Conservation (phyloP, 805 yeast species). For the Candida golubevii region DNA sequence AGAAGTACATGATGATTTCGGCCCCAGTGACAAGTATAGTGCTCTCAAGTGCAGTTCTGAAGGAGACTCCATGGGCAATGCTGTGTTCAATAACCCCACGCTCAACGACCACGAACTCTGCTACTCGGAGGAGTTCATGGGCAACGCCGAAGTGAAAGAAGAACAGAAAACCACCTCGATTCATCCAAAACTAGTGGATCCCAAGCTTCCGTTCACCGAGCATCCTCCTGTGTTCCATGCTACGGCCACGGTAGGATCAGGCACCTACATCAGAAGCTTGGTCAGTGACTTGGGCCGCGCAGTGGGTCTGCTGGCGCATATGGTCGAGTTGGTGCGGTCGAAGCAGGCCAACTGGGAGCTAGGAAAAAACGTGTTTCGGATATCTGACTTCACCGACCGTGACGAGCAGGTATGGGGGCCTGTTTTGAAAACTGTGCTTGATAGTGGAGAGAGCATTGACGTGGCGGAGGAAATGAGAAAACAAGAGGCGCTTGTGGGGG, state of each 20-base stretch:
- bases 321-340: conserved; percentile 74
- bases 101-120: conserved; percentile 59
- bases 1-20: conserved; percentile 51
- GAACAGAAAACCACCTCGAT: conserved; percentile 36
- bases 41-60: conserved; percentile 41
- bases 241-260: conserved; percentile 80
- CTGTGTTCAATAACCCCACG: conserved; percentile 48
- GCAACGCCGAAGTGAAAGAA: conserved; percentile 27
- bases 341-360: conserved; percentile 85
- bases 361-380: conserved; percentile 59
- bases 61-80: conserved; percentile 43
- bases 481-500: not conserved
- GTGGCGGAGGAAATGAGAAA: conserved; percentile 22
- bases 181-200: conserved; percentile 35
- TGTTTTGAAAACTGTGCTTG: conserved; percentile 54
- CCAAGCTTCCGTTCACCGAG: conserved; percentile 37
- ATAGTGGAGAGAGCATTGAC: conserved; percentile 24
- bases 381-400: conserved; percentile 59
- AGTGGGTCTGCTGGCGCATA: conserved; percentile 74
- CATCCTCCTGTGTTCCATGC: conserved; percentile 71
- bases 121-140: conserved; percentile 53
- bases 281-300: conserved; percentile 87
- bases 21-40: conserved; percentile 52
- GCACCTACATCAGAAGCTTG: conserved; percentile 88
- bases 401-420: conserved; percentile 68